Base-by-base conservation (phyloP, 306 rosid genomes). In the Ochetophila trinervis region DNA sequence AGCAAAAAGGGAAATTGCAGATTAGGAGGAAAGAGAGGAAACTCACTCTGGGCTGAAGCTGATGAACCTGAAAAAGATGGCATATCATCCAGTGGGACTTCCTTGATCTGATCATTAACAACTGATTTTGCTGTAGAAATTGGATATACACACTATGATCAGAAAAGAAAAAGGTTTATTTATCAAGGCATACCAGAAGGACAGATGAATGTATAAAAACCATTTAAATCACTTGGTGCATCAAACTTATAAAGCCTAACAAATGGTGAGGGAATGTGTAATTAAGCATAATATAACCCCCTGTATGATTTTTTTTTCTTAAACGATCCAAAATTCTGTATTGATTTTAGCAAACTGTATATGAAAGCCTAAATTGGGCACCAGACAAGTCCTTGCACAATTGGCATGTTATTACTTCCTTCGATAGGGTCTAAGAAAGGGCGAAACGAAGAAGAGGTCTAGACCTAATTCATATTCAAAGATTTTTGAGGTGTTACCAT, bases 61-160 rank as follows among this genome's bases (percentile, higher is more conserved):
- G 71, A 69, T 57, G 79, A 75, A 40, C 62, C 60, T 47, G 30
- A 17, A 45, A 52, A 48, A 18, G 66, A 62, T 24, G 60, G 60
- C 56, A 2, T 23, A 62, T 62, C 61, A 62, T 56, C 42, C 27
- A 47, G 48, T 5, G 66, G 53, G 32, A 47, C 53, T 35, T 37
- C 77, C 24, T 50, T 36, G 37, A 57, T 65, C 72, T 60, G 49
- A 67, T 60, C 63, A 60, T 3, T n/a, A 20, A 36, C 24, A 23
- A 60, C 59, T 40, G 62, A 57, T 57, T 69, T 49, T 63, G 55
- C 48, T 1, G n/a, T 50, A 47, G 74, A 68, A 55, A 36, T 61
- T 58, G 54, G n/a, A 16, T 68, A 69, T 48, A 51, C 58, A 30
- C 27, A n/a, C 18, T 12, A 55, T 47, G 15, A 68, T 9, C 12